These are phyloP conservation scores for Tephrocybe sp. DNA, from an alignment of 768 basidiomycete species.

Conservation along the genomic window DNA sequence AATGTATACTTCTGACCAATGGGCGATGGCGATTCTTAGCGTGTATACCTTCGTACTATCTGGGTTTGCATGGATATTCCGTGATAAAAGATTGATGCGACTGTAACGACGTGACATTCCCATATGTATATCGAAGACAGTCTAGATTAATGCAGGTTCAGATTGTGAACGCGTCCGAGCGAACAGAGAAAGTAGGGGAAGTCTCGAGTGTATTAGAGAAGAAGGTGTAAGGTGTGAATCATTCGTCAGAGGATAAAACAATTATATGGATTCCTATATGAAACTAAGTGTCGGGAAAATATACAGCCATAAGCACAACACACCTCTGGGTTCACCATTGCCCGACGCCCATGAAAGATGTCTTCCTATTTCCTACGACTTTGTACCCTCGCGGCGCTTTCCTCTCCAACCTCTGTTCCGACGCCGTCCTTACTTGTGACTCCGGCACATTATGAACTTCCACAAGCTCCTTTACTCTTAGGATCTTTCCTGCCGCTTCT, in stretches of 20 bases:
- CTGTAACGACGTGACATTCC: too few species aligned
- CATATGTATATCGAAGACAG: too few species aligned
- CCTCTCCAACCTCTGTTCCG: constrained; percentile 65
- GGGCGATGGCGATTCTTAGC: constrained; percentile 61
- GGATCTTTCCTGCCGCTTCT: constrained; percentile 80
- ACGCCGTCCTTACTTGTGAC: constrained; percentile 63
- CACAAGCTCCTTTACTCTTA: constrained; percentile 86
- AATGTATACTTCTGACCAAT: constrained; percentile 64
- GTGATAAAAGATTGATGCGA: constrained; percentile 19
- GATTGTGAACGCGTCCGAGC: too few species aligned
- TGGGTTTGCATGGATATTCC: constrained; percentile 56
- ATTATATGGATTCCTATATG: too few species aligned
- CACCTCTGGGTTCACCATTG: constrained; percentile 8
- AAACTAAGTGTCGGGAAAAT: too few species aligned
- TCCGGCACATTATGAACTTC: constrained; percentile 82
- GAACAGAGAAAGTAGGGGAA: too few species aligned
- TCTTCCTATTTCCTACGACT: constrained; percentile 41
- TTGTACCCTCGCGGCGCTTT: constrained; percentile 67
- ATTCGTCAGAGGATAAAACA: too few species aligned
- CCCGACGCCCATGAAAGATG: constrained; percentile 29
- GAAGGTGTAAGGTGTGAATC: too few species aligned
- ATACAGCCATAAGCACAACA: not conserved
- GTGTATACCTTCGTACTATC: constrained; percentile 61
- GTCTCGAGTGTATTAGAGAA: not conserved
- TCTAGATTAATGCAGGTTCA: too few species aligned